Evolutionary conservation across 1,284 basidiomycete species (phyloP).

Genomic region (Hemileccinum hortonii): DNA sequence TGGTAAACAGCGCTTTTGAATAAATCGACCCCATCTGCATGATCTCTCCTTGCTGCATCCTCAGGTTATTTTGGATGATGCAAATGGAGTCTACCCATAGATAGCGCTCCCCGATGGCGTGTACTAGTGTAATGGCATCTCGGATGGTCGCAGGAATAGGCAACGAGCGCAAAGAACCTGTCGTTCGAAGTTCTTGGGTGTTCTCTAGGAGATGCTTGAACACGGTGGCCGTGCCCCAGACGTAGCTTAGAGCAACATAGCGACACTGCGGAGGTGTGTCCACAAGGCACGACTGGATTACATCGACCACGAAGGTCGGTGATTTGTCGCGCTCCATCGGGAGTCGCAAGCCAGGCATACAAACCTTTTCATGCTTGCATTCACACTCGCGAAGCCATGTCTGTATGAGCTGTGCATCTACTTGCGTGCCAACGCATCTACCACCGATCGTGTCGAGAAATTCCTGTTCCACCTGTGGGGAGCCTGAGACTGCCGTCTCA

Average conservation of each 20-base stretch:
- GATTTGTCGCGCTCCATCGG: background rate
- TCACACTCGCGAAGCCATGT: slow-evolving; percentile 21
- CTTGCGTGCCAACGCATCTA: slow-evolving; percentile 9
- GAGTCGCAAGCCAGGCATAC: slow-evolving; percentile 1
- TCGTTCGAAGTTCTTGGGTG: slow-evolving; percentile 10
- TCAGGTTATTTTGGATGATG: slow-evolving; percentile 21
- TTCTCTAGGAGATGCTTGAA: slow-evolving; percentile 16
- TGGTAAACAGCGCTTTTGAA: slow-evolving; percentile 17
- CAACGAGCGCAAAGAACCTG: slow-evolving; percentile 3
- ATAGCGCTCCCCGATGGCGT: slow-evolving; percentile 23
- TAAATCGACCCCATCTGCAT: slow-evolving; percentile 23
- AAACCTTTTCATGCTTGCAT: slow-evolving; percentile 8
- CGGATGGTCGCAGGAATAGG: slow-evolving; percentile 20
- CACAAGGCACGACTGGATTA: slow-evolving; percentile 16
- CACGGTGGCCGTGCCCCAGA: slow-evolving; percentile 18
- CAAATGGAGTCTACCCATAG: slow-evolving; percentile 27
- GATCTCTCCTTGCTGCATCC: slow-evolving; percentile 20
- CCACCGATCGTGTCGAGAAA: slow-evolving; percentile 15
- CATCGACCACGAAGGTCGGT: slow-evolving; percentile 17
- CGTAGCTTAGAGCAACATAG: slow-evolving; percentile 23
- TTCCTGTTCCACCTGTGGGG: slow-evolving; percentile 2
- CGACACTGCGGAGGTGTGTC: slow-evolving; percentile 16
- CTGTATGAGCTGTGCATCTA: slow-evolving; percentile 10
- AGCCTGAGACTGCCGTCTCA: no score
- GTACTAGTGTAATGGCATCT: slow-evolving; percentile 21